These are phyloP conservation scores for Sphagnum contortum DNA, from an alignment of 225 moss, liverwort and hornwort genomes.

Conservation along the genomic window DNA sequence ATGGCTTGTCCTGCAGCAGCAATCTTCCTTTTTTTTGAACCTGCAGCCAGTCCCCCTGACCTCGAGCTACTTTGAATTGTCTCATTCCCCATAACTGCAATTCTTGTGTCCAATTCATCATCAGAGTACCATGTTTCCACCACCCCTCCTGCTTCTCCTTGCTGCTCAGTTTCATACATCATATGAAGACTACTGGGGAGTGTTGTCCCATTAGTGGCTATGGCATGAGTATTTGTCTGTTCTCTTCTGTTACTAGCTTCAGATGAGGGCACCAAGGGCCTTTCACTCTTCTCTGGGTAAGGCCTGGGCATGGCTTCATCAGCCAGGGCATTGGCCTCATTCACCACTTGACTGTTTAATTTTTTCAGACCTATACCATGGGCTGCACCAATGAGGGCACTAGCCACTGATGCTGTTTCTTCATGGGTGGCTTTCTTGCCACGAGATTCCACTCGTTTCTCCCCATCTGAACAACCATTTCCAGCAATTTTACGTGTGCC, in stretches of 20 bases:
- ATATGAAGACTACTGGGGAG: constrained; percentile 19
- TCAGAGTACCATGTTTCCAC: constrained; percentile 20
- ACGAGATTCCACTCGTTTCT: constrained; percentile 19
- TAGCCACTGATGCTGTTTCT: constrained; percentile 4
- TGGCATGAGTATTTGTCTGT: constrained; percentile 5
- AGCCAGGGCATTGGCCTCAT: constrained; percentile 19
- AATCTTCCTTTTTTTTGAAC: constrained; percentile 50
- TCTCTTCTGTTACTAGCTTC: constrained; percentile 29
- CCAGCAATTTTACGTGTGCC: constrained; percentile 14
- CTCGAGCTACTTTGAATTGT: constrained; percentile 44
- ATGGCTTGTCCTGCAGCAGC: constrained; percentile 49
- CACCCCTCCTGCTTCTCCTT: constrained; percentile 7
- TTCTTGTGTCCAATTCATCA: constrained; percentile 27
- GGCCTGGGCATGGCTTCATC: constrained; percentile 6
- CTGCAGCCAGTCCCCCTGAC: constrained; percentile 40
- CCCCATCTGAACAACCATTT: constrained; percentile 12
- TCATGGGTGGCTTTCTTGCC: constrained; percentile 14
- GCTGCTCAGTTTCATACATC: constrained; percentile 12
- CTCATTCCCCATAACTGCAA: constrained; percentile 14
- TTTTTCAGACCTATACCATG: constrained; percentile 8
- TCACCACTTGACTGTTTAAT: constrained; percentile 11
- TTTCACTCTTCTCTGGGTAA: constrained; percentile 16
- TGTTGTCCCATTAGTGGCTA: constrained; percentile 16
- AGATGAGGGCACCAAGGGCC: constrained; percentile 12
- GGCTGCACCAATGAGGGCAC: constrained; percentile 8